Percentiles rank a stretch among this genome's conserved stretches.
phyloP scores from a whole-genome alignment of 1,284 basidiomycete genomes.

The Ustilago bromivora region DNA sequence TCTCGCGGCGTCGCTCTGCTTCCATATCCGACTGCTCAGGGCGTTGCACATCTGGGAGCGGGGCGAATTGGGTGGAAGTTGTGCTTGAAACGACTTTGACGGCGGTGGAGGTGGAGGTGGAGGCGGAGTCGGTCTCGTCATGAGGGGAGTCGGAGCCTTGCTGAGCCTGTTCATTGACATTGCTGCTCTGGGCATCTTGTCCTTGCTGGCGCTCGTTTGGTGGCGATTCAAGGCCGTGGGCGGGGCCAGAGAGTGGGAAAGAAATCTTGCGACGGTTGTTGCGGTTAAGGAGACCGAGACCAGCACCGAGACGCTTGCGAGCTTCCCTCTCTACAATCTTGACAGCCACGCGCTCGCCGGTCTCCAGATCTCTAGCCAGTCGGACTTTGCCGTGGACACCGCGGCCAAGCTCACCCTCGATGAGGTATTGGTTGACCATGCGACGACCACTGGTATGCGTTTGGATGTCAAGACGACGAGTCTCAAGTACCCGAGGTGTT shows the following conservation, averaged over 20 bases:
- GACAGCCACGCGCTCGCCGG: conserved; percentile 65
- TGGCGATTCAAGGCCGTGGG: conserved; percentile 9
- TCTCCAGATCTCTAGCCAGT: conserved; percentile 62
- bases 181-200: background rate
- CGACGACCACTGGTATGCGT: conserved; percentile 65
- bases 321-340: conserved; percentile 68
- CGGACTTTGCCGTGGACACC: conserved; percentile 68
- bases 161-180: background rate
- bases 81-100: conserved; percentile 29
- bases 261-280: conserved; percentile 33
- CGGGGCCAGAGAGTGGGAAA: conserved; percentile 5
- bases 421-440: conserved; percentile 69
- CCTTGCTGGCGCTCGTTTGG: background rate
- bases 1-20: conserved; percentile 46
- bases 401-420: conserved; percentile 65
- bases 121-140: conserved; percentile 27
- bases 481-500: conserved; percentile 59
- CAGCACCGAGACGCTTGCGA: conserved; percentile 60
- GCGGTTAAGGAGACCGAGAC: conserved; percentile 31
- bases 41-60: conserved; percentile 32
- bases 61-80: conserved; percentile 36
- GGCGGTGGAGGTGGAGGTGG: conserved; percentile 25
- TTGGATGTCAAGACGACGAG: conserved; percentile 60
- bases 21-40: conserved; percentile 43
- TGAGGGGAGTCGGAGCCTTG: conserved; percentile 17